phyloP scores from a whole-genome alignment of 306 rosid genomes.

The Rosa multiflora region DNA sequence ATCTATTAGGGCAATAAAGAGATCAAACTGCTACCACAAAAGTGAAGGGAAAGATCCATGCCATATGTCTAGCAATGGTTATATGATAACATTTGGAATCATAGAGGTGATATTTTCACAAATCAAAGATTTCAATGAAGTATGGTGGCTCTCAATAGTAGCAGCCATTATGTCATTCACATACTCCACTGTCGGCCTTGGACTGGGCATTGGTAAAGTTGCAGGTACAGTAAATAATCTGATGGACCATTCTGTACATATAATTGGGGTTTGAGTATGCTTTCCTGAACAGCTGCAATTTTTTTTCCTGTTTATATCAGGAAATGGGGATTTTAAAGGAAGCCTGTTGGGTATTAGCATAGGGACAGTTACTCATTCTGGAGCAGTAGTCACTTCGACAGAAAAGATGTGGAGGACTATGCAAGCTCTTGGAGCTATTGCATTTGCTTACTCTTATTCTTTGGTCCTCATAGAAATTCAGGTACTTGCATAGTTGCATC shows the following conservation, averaged over 20 bases:
- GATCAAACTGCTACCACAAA: slow-evolving; percentile 69
- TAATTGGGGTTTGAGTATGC: background rate
- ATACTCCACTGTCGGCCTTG: slow-evolving; percentile 56
- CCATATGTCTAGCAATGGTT: slow-evolving; percentile 73
- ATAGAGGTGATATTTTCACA: slow-evolving; percentile 65
- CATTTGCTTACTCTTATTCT: slow-evolving; percentile 74
- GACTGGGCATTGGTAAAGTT: slow-evolving; percentile 66
- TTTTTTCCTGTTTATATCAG: slow-evolving; percentile 25
- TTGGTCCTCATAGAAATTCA: slow-evolving; percentile 76
- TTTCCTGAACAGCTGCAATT: background rate
- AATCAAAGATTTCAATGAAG: slow-evolving; percentile 68
- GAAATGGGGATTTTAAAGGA: slow-evolving; percentile 56
- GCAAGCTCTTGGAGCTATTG: slow-evolving; percentile 76
- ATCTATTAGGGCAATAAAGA: slow-evolving; percentile 55
- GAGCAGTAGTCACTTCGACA: slow-evolving; percentile 60
- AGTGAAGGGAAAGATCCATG: slow-evolving; percentile 78
- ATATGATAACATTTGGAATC: slow-evolving; percentile 71
- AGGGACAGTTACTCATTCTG: slow-evolving; percentile 54
- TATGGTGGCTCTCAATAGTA: slow-evolving; percentile 79
- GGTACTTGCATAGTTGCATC: slow-evolving; percentile 42
- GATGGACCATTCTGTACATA: background rate
- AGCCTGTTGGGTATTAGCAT: slow-evolving; percentile 62
- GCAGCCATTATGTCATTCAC: slow-evolving; percentile 80
- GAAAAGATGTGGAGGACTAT: slow-evolving; percentile 72
- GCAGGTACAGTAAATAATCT: slow-evolving; percentile 40